Conservation (phyloP, 768 basidiomycete species). For the Russula sp. region DNA sequence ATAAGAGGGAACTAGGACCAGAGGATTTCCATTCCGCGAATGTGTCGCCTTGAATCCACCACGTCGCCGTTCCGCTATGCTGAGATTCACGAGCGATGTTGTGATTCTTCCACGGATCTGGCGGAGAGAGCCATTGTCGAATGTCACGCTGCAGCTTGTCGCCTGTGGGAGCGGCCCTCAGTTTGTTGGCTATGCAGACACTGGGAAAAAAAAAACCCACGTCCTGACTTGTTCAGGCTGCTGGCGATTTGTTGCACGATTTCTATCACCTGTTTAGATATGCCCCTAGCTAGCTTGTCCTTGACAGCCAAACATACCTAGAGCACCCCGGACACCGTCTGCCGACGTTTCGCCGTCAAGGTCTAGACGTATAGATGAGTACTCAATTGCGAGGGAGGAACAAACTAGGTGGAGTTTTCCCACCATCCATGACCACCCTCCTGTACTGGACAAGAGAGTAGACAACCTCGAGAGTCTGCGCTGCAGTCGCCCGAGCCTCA, state of each 20-base stretch:
- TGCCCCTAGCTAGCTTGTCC: too few relatives aligned
- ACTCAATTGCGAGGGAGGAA: background rate
- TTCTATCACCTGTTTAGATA: background rate
- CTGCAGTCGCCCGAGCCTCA: background rate
- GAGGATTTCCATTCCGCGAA: background rate
- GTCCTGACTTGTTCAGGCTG: background rate
- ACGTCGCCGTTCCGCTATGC: background rate
- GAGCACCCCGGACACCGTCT: background rate
- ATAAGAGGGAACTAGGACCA: background rate
- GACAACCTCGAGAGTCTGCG: background rate
- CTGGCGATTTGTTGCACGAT: background rate
- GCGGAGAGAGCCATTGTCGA: constrained; percentile 1
- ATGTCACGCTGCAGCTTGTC: background rate
- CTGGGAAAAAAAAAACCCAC: background rate
- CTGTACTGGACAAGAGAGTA: background rate
- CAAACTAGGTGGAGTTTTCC: background rate
- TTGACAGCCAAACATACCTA: background rate
- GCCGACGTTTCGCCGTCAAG: background rate
- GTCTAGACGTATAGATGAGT: too few relatives aligned
- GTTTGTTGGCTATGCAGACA: background rate
- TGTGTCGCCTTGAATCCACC: background rate
- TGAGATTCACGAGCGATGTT: background rate
- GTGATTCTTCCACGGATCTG: constrained; percentile 1
- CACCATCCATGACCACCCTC: constrained; percentile 1
- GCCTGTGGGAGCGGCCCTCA: background rate